Evolutionary conservation across 495 filamentous ascomycete genomes (phyloP).

Genomic region (Lasiosphaeria hispida): DNA sequence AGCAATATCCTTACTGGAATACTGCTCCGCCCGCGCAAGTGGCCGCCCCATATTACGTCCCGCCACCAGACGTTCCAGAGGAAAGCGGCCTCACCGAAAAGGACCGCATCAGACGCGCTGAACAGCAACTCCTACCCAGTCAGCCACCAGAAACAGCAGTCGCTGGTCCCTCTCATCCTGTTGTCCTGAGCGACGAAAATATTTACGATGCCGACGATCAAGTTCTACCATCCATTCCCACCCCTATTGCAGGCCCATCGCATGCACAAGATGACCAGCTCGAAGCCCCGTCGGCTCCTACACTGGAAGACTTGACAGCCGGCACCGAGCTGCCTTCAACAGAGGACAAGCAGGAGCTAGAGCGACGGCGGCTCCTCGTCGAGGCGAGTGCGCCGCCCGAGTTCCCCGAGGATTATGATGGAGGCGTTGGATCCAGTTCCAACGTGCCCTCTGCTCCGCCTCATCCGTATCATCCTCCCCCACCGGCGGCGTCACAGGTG

Average conservation of each 20-base stretch:
- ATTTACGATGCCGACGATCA: slow-evolving; percentile 37
- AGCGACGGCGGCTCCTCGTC: slow-evolving; percentile 67
- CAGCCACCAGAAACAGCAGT: slow-evolving; percentile 51
- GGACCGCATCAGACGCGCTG: slow-evolving; percentile 61
- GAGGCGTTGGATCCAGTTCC: slow-evolving; percentile 22
- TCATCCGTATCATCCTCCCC: slow-evolving; percentile 8
- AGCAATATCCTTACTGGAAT: slow-evolving; percentile 28
- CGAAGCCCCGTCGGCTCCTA: slow-evolving; percentile 44
- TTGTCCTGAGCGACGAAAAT: slow-evolving; percentile 32
- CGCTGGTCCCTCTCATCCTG: slow-evolving; percentile 48
- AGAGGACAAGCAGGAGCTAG: slow-evolving; percentile 87
- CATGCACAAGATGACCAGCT: slow-evolving; percentile 8
- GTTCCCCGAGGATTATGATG: slow-evolving; percentile 48
- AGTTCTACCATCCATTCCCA: background rate
- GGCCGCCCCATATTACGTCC: slow-evolving; percentile 41
- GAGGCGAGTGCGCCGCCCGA: slow-evolving; percentile 68
- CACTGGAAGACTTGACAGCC: slow-evolving; percentile 43
- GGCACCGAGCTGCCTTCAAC: slow-evolving; percentile 34
- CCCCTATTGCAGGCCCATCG: slow-evolving; percentile 1
- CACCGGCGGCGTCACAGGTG: slow-evolving; percentile 9
- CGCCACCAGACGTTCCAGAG: slow-evolving; percentile 51
- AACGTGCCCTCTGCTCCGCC: slow-evolving; percentile 16
- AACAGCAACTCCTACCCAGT: slow-evolving; percentile 69
- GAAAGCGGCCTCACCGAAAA: slow-evolving; percentile 66
- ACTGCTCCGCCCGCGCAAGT: slow-evolving; percentile 15